Conservation (phyloP, 2,329 filamentous ascomycete genomes). For the Microdochium bolleyi region DNA sequence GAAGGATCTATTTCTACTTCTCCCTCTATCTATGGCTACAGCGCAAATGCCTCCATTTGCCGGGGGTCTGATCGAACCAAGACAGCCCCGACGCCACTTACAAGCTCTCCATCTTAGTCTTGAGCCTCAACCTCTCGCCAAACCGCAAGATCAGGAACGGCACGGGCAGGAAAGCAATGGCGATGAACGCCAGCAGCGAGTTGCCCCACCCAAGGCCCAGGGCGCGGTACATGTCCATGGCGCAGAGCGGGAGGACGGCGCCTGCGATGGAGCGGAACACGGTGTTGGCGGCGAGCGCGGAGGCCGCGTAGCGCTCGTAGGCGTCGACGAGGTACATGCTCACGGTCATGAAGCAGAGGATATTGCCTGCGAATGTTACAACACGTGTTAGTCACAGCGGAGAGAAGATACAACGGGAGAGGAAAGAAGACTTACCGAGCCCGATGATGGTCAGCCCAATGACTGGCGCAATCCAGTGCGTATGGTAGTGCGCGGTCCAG, state of each 20-base stretch:
- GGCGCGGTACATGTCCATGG: slow-evolving; percentile 37
- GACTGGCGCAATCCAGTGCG: slow-evolving; percentile 21
- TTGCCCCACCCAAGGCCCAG: slow-evolving; percentile 47
- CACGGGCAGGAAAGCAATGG: slow-evolving; percentile 30
- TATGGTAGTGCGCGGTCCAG: slow-evolving; percentile 27
- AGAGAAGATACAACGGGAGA: neutral
- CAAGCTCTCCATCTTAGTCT: neutral
- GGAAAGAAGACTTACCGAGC: slow-evolving; percentile 5
- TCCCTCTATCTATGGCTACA: too few relatives aligned
- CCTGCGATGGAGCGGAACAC: slow-evolving; percentile 38
- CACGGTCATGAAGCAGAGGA: slow-evolving; percentile 20
- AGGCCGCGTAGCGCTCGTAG: slow-evolving; percentile 39
- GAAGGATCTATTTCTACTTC: too few relatives aligned
- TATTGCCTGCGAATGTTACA: slow-evolving; percentile 4
- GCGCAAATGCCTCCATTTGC: too few relatives aligned
- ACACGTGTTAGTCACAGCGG: neutral
- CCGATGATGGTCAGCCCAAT: slow-evolving; percentile 20
- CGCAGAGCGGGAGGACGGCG: slow-evolving; percentile 41
- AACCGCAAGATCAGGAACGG: slow-evolving; percentile 35
- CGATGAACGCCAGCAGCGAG: slow-evolving; percentile 37
- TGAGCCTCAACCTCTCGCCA: slow-evolving; percentile 31
- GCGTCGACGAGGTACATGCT: slow-evolving; percentile 40
- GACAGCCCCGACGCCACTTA: neutral
- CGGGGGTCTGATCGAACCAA: too few relatives aligned
- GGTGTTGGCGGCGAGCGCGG: slow-evolving; percentile 46